Base-by-base conservation (phyloP, 306 rosid genomes). In the Trichosanthes truncata region DNA sequence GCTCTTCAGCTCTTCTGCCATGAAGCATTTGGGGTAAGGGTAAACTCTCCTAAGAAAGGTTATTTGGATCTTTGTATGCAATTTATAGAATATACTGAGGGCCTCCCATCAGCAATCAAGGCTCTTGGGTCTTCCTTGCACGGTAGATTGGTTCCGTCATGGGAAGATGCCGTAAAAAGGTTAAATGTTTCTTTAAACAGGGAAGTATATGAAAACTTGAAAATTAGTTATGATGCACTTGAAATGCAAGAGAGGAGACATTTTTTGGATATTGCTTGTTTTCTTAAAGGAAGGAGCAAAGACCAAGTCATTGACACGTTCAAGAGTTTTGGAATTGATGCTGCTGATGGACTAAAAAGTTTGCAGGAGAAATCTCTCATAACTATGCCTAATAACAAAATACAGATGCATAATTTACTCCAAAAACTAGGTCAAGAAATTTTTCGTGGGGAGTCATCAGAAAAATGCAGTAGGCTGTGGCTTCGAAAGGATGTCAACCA, bases 371-470 rank as follows among this genome's bases (percentile, higher is more conserved):
- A 81, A 17, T 77, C 81, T 9, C 48, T 80, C 18, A 23, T 81
- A 45, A 76, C 72, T 13, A n/a, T 62, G 41, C 17, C 7, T 5
- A 4, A 26, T 40, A 14, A 68, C 23, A 41, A 66, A 66, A 15
- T 81, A 74, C 72, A 74, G 51, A 83, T 87, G 90, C 93, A 84
- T 81, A 80, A 84, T 60, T 84, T 83, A 56, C 15, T 84, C 12
- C 87, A 88, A 67, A 73, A 83, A 75, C 51, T 87, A 51, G 92
- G 90, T 1, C 68, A 57, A 65, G 74, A 85, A 72, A 81, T 87
- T 52, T 86, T 80, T 80, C 73, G 77, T 43, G 40, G n/a, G 74
- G 79, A 84, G 25, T 74, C 55, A 2, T 82, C 79, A 5, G 53
- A 84, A 3, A 73, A 74, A 60, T 80, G 82, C 0, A 82, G 82